Percentiles rank a stretch among this genome's conserved stretches.
Conservation (phyloP, 1,139 yeast genomes). For the Geotrichum macrosporum region DNA sequence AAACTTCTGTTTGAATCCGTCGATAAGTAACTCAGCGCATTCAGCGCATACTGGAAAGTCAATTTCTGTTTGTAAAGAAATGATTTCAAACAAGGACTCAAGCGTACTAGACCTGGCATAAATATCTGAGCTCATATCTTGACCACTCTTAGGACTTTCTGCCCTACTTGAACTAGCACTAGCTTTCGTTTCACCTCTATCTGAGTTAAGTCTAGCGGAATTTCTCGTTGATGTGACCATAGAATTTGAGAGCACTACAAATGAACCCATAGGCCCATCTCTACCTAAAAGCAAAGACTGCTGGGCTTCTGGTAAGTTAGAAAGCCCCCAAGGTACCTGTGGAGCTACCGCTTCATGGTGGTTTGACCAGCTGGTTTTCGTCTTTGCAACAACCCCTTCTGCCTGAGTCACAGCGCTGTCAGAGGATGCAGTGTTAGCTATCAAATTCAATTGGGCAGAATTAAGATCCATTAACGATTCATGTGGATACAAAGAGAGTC, state of each 20-base stretch:
- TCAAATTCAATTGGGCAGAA: constrained; percentile 49
- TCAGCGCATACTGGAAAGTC: constrained; percentile 87
- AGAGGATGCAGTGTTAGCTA: constrained; percentile 21
- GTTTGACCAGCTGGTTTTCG: constrained; percentile 6
- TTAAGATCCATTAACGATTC: constrained; percentile 51
- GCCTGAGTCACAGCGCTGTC: constrained; percentile 7
- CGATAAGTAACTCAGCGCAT: constrained; percentile 65
- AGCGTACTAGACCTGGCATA: constrained; percentile 47
- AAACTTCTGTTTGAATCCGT: constrained; percentile 64
- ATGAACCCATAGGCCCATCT: constrained; percentile 20
- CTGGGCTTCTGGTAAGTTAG: constrained; percentile 18
- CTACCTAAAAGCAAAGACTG: constrained; percentile 11
- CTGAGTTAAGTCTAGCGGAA: constrained; percentile 14
- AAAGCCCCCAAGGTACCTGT: constrained; percentile 20
- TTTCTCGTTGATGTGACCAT: constrained; percentile 19
- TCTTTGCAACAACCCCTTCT: neutral
- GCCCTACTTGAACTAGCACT: neutral
- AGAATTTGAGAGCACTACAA: constrained; percentile 20
- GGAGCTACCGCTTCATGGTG: neutral
- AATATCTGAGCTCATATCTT: constrained; percentile 32
- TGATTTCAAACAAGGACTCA: constrained; percentile 60
- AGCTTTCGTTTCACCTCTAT: neutral
- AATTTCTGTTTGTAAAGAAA: constrained; percentile 67
- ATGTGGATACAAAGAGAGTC: constrained; percentile 54
- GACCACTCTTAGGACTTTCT: constrained; percentile 4